Percentiles rank a stretch among this genome's conserved stretches.
These are phyloP conservation scores for Alternaria hordeiaustralica DNA, from an alignment of 2,329 filamentous ascomycete species.

Conservation along the genomic window DNA sequence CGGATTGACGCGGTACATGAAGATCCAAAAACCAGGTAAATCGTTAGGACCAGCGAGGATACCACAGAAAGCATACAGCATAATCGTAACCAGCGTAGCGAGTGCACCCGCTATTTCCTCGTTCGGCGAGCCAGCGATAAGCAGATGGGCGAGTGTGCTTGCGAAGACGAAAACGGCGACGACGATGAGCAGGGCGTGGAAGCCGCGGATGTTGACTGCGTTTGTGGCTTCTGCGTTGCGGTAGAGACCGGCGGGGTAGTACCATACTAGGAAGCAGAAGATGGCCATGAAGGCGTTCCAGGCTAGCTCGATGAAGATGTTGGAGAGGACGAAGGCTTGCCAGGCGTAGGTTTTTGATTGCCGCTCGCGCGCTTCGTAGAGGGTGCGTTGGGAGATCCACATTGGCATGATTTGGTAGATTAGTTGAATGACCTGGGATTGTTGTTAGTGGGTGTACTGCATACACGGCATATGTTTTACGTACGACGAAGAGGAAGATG, in stretches of 20 bases:
- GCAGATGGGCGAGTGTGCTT: constrained; percentile 73
- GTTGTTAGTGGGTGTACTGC: neutral
- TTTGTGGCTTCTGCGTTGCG: constrained; percentile 68
- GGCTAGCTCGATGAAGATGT: constrained; percentile 71
- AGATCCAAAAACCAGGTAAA: constrained; percentile 77
- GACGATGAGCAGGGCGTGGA: constrained; percentile 70
- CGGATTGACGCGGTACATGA: constrained; percentile 74
- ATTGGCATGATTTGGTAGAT: constrained; percentile 61
- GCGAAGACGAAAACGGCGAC: constrained; percentile 68
- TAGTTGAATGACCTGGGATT: constrained; percentile 39
- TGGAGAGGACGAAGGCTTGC: constrained; percentile 73
- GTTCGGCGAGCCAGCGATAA: constrained; percentile 72
- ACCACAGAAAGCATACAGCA: constrained; percentile 55
- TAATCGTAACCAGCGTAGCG: constrained; percentile 63
- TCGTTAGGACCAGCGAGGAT: constrained; percentile 65
- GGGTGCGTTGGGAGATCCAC: constrained; percentile 62
- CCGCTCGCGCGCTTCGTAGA: constrained; percentile 66
- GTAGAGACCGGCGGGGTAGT: constrained; percentile 70
- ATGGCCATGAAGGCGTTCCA: constrained; percentile 59
- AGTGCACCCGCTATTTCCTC: constrained; percentile 72
- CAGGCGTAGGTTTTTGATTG: constrained; percentile 75
- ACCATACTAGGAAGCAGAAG: constrained; percentile 63
- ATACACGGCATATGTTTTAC: no score
- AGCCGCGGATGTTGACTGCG: constrained; percentile 64
- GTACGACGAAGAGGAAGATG: constrained; percentile 53